Percentiles rank a stretch among this genome's conserved stretches.
Conservation (phyloP, 768 basidiomycete species). For the Nidularia pulvinata region DNA sequence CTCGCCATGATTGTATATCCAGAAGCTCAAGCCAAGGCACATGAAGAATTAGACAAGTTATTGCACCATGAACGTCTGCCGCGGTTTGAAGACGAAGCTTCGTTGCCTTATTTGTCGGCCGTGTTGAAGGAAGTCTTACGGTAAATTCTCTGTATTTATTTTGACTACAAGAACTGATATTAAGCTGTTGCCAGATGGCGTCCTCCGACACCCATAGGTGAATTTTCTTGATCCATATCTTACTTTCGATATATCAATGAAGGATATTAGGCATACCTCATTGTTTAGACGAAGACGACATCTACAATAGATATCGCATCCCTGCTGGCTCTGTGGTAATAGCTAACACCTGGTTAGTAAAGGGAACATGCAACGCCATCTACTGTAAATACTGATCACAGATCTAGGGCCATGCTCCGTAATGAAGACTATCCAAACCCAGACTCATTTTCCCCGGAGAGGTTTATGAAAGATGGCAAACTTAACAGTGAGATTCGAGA, state of each 20-base stretch:
- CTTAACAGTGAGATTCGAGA: not conserved
- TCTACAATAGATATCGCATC: conserved; percentile 42
- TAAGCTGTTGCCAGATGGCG: conserved; percentile 16
- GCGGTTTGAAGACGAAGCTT: conserved; percentile 28
- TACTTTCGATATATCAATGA: not conserved
- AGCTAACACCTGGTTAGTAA: conserved; percentile 28
- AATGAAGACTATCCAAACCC: not conserved
- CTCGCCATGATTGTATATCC: conserved; percentile 40
- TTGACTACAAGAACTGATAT: not conserved
- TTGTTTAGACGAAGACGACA: conserved; percentile 32
- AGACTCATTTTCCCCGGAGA: conserved; percentile 14
- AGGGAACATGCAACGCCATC: not conserved
- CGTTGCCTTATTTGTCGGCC: conserved; percentile 34
- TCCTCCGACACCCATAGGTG: conserved; percentile 26
- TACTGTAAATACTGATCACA: not conserved
- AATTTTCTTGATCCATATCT: not conserved
- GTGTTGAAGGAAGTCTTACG: conserved; percentile 32
- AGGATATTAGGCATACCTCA: conserved; percentile 25
- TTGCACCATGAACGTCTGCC: conserved; percentile 31
- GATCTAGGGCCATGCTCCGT: conserved; percentile 13
- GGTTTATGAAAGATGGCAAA: conserved; percentile 10
- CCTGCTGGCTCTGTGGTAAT: conserved; percentile 37
- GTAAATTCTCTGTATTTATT: conserved; percentile 3
- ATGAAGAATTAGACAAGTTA: conserved; percentile 34
- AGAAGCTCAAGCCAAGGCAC: conserved; percentile 30